Conservation (phyloP, 805 yeast species). For the Candida ponderosae region DNA sequence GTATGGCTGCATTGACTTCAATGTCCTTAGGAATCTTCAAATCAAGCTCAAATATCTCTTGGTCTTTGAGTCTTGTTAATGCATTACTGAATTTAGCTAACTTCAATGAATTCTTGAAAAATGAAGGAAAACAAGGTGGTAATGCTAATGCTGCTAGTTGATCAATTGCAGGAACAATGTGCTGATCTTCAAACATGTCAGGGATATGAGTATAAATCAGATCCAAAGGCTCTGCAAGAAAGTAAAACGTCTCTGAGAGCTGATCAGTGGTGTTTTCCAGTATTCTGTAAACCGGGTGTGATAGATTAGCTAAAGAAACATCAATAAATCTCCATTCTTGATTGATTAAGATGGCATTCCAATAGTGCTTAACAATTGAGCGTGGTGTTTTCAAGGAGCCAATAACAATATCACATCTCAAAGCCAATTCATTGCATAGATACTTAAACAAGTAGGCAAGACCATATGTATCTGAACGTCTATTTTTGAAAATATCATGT, state of each 20-base stretch:
- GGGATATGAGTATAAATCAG: conserved; percentile 86
- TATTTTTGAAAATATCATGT: conserved; percentile 33
- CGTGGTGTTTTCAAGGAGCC: conserved; percentile 84
- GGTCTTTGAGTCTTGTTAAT: conserved; percentile 60
- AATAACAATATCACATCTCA: conserved; percentile 67
- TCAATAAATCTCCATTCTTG: conserved; percentile 80
- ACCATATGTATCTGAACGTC: conserved; percentile 60
- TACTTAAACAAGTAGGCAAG: conserved; percentile 69
- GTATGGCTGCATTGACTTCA: conserved; percentile 57
- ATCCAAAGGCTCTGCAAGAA: conserved; percentile 68
- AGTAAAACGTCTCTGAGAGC: conserved; percentile 48
- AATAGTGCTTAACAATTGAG: conserved; percentile 69
- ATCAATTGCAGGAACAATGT: conserved; percentile 77
- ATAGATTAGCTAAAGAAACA: conserved; percentile 51
- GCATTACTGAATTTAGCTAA: conserved; percentile 72
- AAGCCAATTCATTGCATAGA: conserved; percentile 60
- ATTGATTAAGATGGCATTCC: conserved; percentile 76
- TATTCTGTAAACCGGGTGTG: conserved; percentile 42
- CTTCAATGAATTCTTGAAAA: conserved; percentile 49
- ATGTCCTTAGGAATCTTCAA: conserved; percentile 62
- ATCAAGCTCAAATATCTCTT: conserved; percentile 75
- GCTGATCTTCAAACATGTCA: conserved; percentile 69
- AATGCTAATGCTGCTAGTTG: conserved; percentile 68
- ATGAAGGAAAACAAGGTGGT: conserved; percentile 84
- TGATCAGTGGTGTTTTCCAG: conserved; percentile 22